Evolutionary conservation across 2,329 filamentous ascomycete species (phyloP).

Genomic region (Fusarium buxicola): DNA sequence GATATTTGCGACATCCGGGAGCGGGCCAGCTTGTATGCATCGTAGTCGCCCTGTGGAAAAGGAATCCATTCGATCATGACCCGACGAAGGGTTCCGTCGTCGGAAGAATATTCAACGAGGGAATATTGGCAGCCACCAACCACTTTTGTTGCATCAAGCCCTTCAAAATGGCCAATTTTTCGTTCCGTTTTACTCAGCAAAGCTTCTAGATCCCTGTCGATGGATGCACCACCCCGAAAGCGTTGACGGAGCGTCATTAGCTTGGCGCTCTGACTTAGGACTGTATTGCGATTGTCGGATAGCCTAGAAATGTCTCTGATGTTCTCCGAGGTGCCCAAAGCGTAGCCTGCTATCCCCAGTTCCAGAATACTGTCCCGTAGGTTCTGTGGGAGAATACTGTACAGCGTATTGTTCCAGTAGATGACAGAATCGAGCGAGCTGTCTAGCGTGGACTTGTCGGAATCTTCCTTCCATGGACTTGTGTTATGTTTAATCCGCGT

Average conservation of each 20-base stretch:
- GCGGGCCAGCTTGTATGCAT: background rate
- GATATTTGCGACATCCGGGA: background rate
- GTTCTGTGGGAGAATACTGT: background rate
- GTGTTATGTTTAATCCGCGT: slow-evolving; percentile 3
- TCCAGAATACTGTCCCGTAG: background rate
- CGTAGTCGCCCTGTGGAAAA: background rate
- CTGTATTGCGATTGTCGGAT: background rate
- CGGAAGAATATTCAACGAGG: background rate
- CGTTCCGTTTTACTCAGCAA: background rate
- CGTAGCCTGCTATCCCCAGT: background rate
- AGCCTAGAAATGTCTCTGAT: background rate
- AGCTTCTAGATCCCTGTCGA: fast-evolving
- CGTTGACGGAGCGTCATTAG: background rate
- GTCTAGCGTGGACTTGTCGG: background rate
- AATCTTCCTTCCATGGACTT: slow-evolving; percentile 1
- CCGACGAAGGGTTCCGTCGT: fast-evolving
- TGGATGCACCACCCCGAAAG: background rate
- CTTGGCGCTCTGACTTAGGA: background rate
- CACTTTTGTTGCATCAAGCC: background rate
- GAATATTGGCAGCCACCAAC: background rate
- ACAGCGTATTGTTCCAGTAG: slow-evolving; percentile 1
- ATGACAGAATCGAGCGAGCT: background rate
- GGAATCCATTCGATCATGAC: slow-evolving; percentile 7
- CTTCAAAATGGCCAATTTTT: background rate
- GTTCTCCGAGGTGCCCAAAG: background rate